Evolutionary conservation across 345 rosid species (phyloP).

Genomic region (Syzygium oleosum): DNA sequence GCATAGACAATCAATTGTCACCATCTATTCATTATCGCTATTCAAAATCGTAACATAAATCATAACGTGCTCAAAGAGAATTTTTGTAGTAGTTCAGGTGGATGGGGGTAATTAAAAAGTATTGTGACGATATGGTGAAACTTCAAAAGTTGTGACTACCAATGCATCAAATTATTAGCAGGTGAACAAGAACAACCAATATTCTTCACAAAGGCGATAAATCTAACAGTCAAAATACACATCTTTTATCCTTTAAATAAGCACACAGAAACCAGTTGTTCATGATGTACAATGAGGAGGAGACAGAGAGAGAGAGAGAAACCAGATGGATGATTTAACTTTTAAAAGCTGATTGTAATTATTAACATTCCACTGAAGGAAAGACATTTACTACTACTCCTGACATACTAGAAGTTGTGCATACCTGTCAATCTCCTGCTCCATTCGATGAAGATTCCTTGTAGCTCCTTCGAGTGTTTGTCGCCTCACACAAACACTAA

Average conservation of each 20-base stretch:
- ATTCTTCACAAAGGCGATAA: neutral
- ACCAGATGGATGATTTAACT: neutral
- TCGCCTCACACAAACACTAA: constrained; percentile 87
- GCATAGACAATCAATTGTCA: neutral
- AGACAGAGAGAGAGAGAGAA: neutral
- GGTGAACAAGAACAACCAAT: neutral
- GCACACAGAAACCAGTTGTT: neutral
- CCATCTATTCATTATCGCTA: neutral
- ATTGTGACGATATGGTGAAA: neutral
- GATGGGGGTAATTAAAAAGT: neutral
- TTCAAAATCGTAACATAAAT: neutral
- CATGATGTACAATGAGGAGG: neutral
- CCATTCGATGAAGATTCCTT: constrained; percentile 67
- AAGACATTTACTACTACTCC: neutral
- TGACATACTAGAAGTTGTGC: neutral
- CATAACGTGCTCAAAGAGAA: neutral
- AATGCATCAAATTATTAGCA: neutral
- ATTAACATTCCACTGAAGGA: neutral
- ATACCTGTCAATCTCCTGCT: constrained; percentile 83
- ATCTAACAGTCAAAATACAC: neutral
- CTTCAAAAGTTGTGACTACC: neutral
- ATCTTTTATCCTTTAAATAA: neutral
- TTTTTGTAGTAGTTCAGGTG: neutral
- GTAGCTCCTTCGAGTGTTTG: constrained; percentile 94
- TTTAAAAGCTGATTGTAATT: neutral